Evolutionary conservation across 305 asterid species (phyloP), one percentile per base, ranked within the genome.

Genomic region (Fraxinus greggii): DNA sequence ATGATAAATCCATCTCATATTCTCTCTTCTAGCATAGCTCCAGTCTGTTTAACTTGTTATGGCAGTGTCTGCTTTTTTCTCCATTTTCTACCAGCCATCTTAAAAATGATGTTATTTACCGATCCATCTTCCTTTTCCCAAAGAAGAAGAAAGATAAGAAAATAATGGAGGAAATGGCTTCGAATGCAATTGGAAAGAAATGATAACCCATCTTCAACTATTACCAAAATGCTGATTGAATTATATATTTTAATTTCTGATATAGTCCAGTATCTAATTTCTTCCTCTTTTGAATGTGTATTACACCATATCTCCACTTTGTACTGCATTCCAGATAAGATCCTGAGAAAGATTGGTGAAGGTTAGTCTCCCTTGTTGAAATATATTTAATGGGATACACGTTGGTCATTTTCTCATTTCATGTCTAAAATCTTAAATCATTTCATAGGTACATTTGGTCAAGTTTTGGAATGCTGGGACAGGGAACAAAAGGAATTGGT

Each of bases 381-480:
- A 70, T 70, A 24, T n/a, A 29, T 15, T 29, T 17, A 69, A 29
- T 21, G 23, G 21, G 38, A 69, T 29, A 9, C 40, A 31, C n/a
- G 4, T 15, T 5, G 40, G n/a, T 17, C 38, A 69, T 70, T 15
- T 70, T 29, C 42, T 70, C 75, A 29, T 31, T 29, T 72, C 6
- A 5, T 24, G 3, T 70, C 9, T 85, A 7, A 85, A 19, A 13
- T 42, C 33, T 15, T 1, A 5, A 26, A 59, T 36, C 56, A 2
- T 3, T 84, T 29, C 42, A 56, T 89, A 90, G 93, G 98, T 21
- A 95, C 98, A 40, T 95, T 95, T 74, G 98, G 98, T 45, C 98
- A 92, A 88, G 98, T 95, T 77, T 85, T 95, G 48, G 98, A 95
- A 86, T 93, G 98, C 84, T 95, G 98, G 97, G 98, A 95, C 77